Conservation (phyloP, 768 basidiomycete genomes). For the Naematelia aurantialba region DNA sequence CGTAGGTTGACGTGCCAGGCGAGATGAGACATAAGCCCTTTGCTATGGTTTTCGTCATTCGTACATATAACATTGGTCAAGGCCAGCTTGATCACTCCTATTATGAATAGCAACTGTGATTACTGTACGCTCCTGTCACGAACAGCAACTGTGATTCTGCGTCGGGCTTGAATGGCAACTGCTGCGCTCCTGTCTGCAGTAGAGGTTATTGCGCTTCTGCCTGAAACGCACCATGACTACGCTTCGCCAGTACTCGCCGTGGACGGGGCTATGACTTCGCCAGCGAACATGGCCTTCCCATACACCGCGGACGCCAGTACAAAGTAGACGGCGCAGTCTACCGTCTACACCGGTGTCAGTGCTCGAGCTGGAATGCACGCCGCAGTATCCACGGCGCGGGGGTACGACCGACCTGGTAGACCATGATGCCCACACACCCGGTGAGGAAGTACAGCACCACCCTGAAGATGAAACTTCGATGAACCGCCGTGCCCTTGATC, state of each 20-base stretch:
- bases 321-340: slow-evolving; percentile 77
- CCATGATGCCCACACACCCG: slow-evolving; percentile 62
- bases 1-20: not conserved
- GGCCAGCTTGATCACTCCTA: too few species aligned
- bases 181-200: too few species aligned
- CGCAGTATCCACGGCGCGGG: too few species aligned
- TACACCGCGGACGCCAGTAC: slow-evolving; percentile 69
- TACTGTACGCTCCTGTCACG: not conserved
- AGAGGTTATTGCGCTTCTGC: too few species aligned
- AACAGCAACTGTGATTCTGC: too few species aligned
- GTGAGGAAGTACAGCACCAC: slow-evolving; percentile 65
- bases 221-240: not conserved
- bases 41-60: not conserved
- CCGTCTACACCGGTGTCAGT: slow-evolving; percentile 59
- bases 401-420: slow-evolving; percentile 74
- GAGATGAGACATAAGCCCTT: not conserved
- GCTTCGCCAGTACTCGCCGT: not conserved
- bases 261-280: slow-evolving; percentile 59
- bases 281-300: slow-evolving; percentile 61
- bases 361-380: too few species aligned
- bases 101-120: too few species aligned
- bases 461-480: slow-evolving; percentile 65
- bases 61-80: too few species aligned
- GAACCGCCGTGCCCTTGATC: slow-evolving; percentile 54
- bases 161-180: too few species aligned